phyloP scores from a whole-genome alignment of 805 yeast species.

The Candida endomychidarum region DNA sequence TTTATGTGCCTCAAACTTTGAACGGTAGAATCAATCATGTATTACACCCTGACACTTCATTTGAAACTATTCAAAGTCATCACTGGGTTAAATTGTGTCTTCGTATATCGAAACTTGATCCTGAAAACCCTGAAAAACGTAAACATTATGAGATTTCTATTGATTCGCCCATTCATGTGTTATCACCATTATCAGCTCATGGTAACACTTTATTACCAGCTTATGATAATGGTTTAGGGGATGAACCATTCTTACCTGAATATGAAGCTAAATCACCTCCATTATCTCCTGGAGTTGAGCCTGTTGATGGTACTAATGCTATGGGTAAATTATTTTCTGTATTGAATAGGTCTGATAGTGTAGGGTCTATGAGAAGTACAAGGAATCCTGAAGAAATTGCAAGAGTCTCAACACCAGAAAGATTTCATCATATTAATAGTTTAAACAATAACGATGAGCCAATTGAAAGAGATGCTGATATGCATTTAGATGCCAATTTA shows the following conservation, averaged over 20 bases:
- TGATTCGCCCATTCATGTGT: slow-evolving; percentile 88
- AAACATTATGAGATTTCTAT: slow-evolving; percentile 93
- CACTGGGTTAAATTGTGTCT: slow-evolving; percentile 95
- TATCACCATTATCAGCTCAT: slow-evolving; percentile 76
- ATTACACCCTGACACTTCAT: slow-evolving; percentile 85
- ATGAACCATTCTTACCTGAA: slow-evolving; percentile 20
- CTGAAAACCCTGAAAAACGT: slow-evolving; percentile 54
- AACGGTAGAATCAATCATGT: slow-evolving; percentile 47
- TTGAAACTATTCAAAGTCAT: slow-evolving; percentile 75
- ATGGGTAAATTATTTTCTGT: slow-evolving; percentile 16
- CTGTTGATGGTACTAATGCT: slow-evolving; percentile 36
- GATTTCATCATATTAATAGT: slow-evolving; percentile 30
- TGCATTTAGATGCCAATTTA: slow-evolving; percentile 46
- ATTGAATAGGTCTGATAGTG: slow-evolving; percentile 13
- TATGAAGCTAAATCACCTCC: slow-evolving; percentile 43
- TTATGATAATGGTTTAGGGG: slow-evolving; percentile 41
- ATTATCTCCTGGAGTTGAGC: slow-evolving; percentile 53
- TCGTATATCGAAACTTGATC: slow-evolving; percentile 69
- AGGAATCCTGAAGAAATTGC: slow-evolving; percentile 1
- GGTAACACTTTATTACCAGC: slow-evolving; percentile 78
- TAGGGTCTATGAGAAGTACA: not conserved
- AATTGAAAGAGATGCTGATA: slow-evolving; percentile 34
- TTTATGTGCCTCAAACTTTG: slow-evolving; percentile 75
- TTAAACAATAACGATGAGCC: slow-evolving; percentile 30
- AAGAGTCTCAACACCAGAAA: slow-evolving; percentile 8